Base-by-base conservation (phyloP, 2,329 filamentous ascomycete species). In the Sporothrix variecibatus region DNA sequence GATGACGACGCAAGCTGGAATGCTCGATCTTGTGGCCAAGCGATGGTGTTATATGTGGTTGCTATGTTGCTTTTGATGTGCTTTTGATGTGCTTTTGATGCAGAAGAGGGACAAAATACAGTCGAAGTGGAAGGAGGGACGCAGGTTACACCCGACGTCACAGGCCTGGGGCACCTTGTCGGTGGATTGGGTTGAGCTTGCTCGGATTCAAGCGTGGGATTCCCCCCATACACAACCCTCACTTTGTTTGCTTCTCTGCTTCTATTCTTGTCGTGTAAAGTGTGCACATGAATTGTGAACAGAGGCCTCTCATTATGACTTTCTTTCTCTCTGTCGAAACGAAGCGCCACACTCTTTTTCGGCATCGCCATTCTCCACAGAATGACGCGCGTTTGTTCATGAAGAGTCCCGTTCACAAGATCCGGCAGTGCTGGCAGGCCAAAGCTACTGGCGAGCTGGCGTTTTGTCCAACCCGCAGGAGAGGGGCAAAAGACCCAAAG, bases 131-230 rank as follows among this genome's bases (percentile, higher is more conserved):
- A 49, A 40, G 62, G 11, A n/a, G 64, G 64, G 7, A 6, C 26
- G 43, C 65, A 69, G 65, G 65, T 69, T 51, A 20, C 65, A 69
- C 65, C 53, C 65, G 65, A 69, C 65, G 65, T 69, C 65, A 69
- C 65, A 51, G 26, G 40, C 64, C 23, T 9, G 23, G 40, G 40
- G 23, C 64, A 43, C 34, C 31, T 40, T 40, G 34, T 23, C 7
- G 12, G 64, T 28, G 38, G 40, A 46, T 49, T 67, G 62, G 40
- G 11, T 28, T 28, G 62, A 67, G 38, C 40, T 28, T 67, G 62
- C n/a, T 28, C 62, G 38, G n/a, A 26, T 64, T 64, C 20, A 34
- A 62, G 20, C 56, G 56, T 60, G 28, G 56, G 15, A 60, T 20
- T 64, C 15, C 7, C 20, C n/a, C 34, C 20, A 40, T 23, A 4